phyloP scores from a whole-genome alignment of 768 basidiomycete species.

The Tricholoma furcatifolium region DNA sequence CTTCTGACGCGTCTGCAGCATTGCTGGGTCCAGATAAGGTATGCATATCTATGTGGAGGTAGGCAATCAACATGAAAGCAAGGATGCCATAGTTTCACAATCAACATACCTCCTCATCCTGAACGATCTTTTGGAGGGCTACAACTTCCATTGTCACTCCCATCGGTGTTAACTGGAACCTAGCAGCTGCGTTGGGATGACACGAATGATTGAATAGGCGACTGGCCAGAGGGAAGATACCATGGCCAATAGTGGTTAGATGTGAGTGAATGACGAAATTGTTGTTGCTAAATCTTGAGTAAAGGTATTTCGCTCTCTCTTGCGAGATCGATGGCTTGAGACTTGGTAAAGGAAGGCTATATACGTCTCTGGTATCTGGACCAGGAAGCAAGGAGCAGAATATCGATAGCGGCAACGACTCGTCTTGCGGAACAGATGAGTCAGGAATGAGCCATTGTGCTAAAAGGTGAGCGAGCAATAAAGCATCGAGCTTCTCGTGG shows the following conservation, averaged over 20 bases:
- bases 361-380: constrained; percentile 21
- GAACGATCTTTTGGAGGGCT: constrained; percentile 53
- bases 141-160: constrained; percentile 61
- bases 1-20: constrained; percentile 57
- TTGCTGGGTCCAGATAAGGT: constrained; percentile 78
- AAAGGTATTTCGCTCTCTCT: constrained; percentile 33
- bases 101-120: constrained; percentile 61
- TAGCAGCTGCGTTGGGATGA: constrained; percentile 66
- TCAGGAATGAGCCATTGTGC: constrained; percentile 33
- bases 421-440: constrained; percentile 18
- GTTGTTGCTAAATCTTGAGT: constrained; percentile 73
- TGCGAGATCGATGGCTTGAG: constrained; percentile 28
- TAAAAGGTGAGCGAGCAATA: constrained; percentile 64
- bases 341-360: constrained; percentile 28
- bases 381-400: constrained; percentile 49
- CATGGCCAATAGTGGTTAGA: constrained; percentile 67
- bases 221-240: constrained; percentile 75
- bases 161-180: constrained; percentile 45
- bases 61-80: not conserved
- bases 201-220: constrained; percentile 86
- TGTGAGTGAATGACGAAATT: constrained; percentile 80
- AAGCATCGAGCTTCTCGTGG: constrained; percentile 58
- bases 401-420: constrained; percentile 25
- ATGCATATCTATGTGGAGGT: constrained; percentile 54
- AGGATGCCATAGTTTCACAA: constrained; percentile 1